A percentile compares a stretch with the other conserved stretches of the same genome.
Conservation (phyloP, 169 alveolate genomes). For the Cyclospora cayetanensis region DNA sequence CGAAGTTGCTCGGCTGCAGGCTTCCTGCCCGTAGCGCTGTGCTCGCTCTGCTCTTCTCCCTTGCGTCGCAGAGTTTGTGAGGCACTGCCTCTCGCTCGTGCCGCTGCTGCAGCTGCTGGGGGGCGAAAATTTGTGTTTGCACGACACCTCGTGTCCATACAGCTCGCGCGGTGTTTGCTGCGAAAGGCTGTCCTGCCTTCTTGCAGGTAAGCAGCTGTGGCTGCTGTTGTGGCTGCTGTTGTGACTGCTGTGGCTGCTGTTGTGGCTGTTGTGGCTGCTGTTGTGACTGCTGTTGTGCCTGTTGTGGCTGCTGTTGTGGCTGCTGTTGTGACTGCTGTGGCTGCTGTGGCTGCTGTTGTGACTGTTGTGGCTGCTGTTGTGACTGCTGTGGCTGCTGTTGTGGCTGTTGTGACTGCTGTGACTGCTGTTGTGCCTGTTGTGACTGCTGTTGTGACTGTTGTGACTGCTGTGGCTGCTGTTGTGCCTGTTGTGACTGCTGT, state of each 20-base stretch:
- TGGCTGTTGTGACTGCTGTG: too few species aligned
- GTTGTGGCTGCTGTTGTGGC: background rate
- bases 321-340: background rate
- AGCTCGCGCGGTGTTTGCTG: background rate
- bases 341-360: background rate
- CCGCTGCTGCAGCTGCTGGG: background rate
- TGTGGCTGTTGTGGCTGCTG: slow-evolving; percentile 5
- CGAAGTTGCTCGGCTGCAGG: too few species aligned
- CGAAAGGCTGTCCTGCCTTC: background rate
- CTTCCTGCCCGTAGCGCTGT: too few species aligned
- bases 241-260: background rate
- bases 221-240: slow-evolving; percentile 24
- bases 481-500: too few species aligned
- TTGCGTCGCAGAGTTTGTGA: background rate
- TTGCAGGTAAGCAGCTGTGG: background rate
- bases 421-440: too few species aligned
- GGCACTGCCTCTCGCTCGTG: background rate
- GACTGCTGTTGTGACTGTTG: too few species aligned
- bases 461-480: too few species aligned
- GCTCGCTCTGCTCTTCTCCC: too few species aligned
- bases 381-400: background rate
- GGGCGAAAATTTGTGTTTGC: background rate
- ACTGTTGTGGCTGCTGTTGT: background rate
- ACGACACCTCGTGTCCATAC: background rate
- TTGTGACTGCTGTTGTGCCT: background rate